Evolutionary conservation across 306 rosid genomes (phyloP), one percentile per base, ranked within the genome.

Genomic region (Fagus sylvatica): DNA sequence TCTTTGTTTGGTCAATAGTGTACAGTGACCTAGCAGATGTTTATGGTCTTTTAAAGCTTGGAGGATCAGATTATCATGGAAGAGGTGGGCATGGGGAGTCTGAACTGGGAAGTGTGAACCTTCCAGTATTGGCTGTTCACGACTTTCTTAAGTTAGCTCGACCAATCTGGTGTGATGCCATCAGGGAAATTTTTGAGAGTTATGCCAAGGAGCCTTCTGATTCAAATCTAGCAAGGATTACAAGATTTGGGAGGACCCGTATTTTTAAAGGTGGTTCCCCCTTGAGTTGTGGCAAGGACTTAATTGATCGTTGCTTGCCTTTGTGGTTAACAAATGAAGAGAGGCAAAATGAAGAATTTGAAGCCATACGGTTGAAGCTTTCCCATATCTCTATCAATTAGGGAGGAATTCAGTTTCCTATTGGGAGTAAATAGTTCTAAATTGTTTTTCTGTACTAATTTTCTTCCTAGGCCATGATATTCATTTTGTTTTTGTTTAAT

Each of bases 41-140:
- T 33, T 77, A 79, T 39, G 96, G 81, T 33, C 98, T 95, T 79
- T 69, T 95, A 72, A 95, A 95, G 90, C 78, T 91, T n/a, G 98
- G 98, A 81, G 98, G 98, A 33, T 88, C 98, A 16, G 98, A 95
- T 82, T 95, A 84, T 78, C 98, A 95, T 46, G 98, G 93, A 16
- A 89, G 83, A 88, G 97, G 98, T 41, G 97, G 93, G 62, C 84
- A 83, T 66, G 74, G 90, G 19, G 98, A 95, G 85, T 89, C 97
- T 42, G 93, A 85, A 60, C 83, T 95, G 69, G 98, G 98, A 81
- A 95, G 98, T 54, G 98, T 92, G 75, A 92, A 89, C 84, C 97
- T 95, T 85, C 97, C 98, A 0, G 95, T 88, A 28, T 34, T 92
- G 82, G 90, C 83, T 37, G 78, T 88, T 84, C 79, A 79, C 3